Evolutionary conservation across 257 asterid species (phyloP).

Genomic region (Solanum bulbocastanum): DNA sequence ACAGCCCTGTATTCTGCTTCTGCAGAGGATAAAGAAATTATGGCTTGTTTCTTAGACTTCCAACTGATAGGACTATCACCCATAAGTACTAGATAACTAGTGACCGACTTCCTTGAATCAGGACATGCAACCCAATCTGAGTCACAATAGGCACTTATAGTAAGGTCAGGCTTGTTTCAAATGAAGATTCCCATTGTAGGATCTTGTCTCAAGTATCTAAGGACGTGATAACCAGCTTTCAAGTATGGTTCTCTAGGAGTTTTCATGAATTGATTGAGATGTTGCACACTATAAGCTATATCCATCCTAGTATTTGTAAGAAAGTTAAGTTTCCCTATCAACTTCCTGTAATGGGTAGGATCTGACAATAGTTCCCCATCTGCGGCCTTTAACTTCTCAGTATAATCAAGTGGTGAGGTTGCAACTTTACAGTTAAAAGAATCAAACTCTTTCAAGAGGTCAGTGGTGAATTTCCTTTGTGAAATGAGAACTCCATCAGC

Average conservation of each 20-base stretch:
- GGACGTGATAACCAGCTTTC: background rate
- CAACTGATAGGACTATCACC: too few species aligned
- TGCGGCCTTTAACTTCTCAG: too few species aligned
- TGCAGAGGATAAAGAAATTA: background rate
- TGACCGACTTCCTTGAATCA: too few species aligned
- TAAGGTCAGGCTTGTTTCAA: background rate
- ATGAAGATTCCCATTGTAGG: background rate
- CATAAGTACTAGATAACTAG: too few species aligned
- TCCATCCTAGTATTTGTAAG: background rate
- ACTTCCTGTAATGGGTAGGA: background rate
- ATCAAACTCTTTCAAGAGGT: background rate
- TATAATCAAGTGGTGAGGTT: background rate
- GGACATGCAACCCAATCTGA: too few species aligned
- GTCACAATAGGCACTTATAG: background rate
- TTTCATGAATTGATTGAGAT: background rate
- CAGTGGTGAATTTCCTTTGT: background rate
- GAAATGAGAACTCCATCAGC: background rate
- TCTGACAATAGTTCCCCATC: too few species aligned
- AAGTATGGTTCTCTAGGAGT: background rate
- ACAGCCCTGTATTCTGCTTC: background rate
- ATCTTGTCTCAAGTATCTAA: background rate
- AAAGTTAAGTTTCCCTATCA: background rate
- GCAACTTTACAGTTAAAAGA: background rate
- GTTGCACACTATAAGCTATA: background rate
- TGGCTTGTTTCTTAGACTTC: background rate